Evolutionary conservation across 148 eudicot species (phyloP), one percentile per base, ranked within the genome.

Genomic region (Amaranthus cruentus): DNA sequence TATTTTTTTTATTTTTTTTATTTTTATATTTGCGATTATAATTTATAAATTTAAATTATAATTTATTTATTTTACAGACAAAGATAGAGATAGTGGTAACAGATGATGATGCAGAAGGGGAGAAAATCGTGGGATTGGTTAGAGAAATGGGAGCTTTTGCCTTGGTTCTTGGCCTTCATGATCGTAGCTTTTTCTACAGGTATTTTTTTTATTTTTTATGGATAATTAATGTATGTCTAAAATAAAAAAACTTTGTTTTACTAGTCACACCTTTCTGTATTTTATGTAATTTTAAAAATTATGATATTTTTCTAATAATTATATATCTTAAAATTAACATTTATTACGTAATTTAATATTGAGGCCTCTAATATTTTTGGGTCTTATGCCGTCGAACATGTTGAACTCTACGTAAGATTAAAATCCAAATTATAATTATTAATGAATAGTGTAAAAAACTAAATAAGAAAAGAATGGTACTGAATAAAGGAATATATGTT

Each of bases 61-160:
- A 66, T 66, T 66, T 68, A 49, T 46, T 68, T 51, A 13, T 71
- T 69, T 46, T 73, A 76, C 96, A 93, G 98, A 85, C 90, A 73
- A 91, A 85, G 82, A 89, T 89, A 47, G 97, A 91, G 88, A 91
- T 89, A 63, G 87, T 93, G n/a, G 98, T 93, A 69, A 81, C 87
- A 13, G 92, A 93, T 78, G 95, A 90, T 55, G 95, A 91, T 46
- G 81, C 78, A 67, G 87, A 87, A 11, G 98, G 97, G 4, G 86
- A 80, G 18, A 85, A 84, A 75, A 89, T 93, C 18, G 83, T 85
- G 66, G 83, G 78, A 11, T 70, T 89, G 78, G 97, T 91, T 6
- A 78, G 83, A 57, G 91, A 93, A 75, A 91, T 91, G 43, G 90
- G 90, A 18, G 97, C 98, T 8, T 88, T 88, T 53, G 87, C 97